A percentile compares a stretch with the other conserved stretches of the same genome.
Evolutionary conservation across 495 filamentous ascomycete genomes (phyloP).

Genomic region (Penicillium riverlandense): DNA sequence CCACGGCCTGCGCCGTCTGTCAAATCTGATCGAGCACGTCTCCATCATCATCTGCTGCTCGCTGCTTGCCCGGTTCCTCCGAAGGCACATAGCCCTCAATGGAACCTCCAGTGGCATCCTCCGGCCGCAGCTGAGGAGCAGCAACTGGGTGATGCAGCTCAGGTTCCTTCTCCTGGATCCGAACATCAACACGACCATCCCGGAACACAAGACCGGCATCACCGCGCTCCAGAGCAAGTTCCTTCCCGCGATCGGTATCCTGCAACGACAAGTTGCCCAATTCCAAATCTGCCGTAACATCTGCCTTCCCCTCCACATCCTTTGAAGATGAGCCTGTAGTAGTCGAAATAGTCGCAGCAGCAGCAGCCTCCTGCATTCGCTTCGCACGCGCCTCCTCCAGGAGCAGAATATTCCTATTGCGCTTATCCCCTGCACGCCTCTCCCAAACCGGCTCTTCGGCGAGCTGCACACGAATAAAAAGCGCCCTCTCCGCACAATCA

Average conservation of each 20-base stretch:
- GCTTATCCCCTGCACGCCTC: constrained; percentile 40
- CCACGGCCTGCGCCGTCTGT: constrained; percentile 5
- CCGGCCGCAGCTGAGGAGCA: constrained; percentile 26
- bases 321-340: background rate
- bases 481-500: constrained; percentile 65
- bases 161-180: constrained; percentile 33
- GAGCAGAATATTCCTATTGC: constrained; percentile 39
- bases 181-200: constrained; percentile 27
- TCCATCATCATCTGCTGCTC: constrained; percentile 13
- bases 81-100: constrained; percentile 41
- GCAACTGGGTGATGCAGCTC: constrained; percentile 5
- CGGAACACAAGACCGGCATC: constrained; percentile 24
- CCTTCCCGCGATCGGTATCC: constrained; percentile 19
- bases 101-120: constrained; percentile 31
- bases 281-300: constrained; percentile 16
- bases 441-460: constrained; percentile 71
- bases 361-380: constrained; percentile 7
- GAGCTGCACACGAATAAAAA: constrained; percentile 84
- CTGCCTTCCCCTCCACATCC: background rate
- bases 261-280: constrained; percentile 25
- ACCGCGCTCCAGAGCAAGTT: constrained; percentile 43
- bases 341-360: background rate
- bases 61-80: constrained; percentile 5
- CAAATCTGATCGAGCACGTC: constrained; percentile 33
- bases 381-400: constrained; percentile 41